Conservation (phyloP, 306 rosid species). For the Ormosia emarginata region DNA sequence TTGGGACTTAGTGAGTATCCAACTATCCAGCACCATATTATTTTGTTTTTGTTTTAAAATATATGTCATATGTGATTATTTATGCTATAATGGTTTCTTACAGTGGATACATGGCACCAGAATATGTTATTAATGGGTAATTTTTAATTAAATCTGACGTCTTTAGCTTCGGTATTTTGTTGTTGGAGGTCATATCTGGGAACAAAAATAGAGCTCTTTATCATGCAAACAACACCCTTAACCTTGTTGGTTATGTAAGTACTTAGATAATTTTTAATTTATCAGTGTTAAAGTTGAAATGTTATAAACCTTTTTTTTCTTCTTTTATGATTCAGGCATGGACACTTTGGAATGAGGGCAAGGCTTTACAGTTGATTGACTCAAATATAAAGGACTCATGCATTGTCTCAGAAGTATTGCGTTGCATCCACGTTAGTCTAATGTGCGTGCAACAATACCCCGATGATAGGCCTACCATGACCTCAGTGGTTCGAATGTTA, state of each 20-base stretch:
- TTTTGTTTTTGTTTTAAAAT: no score
- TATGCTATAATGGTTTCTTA: background rate
- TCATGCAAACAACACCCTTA: slow-evolving; percentile 6
- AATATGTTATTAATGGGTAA: slow-evolving; percentile 21
- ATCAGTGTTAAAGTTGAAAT: background rate
- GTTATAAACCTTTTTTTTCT: background rate
- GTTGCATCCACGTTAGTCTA: slow-evolving; percentile 38
- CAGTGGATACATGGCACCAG: slow-evolving; percentile 49
- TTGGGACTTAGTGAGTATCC: slow-evolving; percentile 42
- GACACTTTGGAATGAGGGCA: slow-evolving; percentile 32
- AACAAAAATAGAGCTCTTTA: slow-evolving; percentile 30
- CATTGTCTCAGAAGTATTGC: slow-evolving; percentile 15
- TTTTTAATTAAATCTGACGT: slow-evolving; percentile 29
- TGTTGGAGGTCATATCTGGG: slow-evolving; percentile 40
- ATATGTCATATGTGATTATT: background rate
- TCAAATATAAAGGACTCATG: slow-evolving; percentile 1
- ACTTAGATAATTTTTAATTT: background rate
- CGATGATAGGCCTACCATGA: slow-evolving; percentile 15
- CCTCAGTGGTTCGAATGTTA: slow-evolving; percentile 33
- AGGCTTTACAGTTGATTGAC: slow-evolving; percentile 28
- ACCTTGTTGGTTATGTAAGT: slow-evolving; percentile 41
- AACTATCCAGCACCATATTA: background rate
- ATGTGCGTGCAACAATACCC: slow-evolving; percentile 37
- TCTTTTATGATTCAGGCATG: slow-evolving; percentile 32
- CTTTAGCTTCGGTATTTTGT: slow-evolving; percentile 24